These are phyloP conservation scores for Barnettozyma sucrosica DNA, from an alignment of 805 yeast genomes.

Conservation along the genomic window DNA sequence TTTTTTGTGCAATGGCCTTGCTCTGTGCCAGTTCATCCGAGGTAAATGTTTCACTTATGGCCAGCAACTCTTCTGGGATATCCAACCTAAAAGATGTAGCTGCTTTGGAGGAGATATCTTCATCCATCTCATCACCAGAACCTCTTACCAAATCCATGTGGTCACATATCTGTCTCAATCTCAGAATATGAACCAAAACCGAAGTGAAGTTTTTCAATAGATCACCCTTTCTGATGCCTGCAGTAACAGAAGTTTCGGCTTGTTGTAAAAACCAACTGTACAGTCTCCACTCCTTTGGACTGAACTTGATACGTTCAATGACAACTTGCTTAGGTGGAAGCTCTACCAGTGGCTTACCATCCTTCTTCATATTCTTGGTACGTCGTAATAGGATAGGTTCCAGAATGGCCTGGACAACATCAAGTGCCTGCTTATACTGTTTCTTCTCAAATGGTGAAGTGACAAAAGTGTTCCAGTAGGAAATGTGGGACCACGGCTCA, in stretches of 20 bases:
- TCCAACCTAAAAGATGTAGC: slow-evolving; percentile 6
- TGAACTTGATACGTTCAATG: slow-evolving; percentile 62
- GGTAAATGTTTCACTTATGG: slow-evolving; percentile 6
- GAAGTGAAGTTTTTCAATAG: slow-evolving; percentile 68
- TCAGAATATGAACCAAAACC: slow-evolving; percentile 73
- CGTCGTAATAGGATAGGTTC: slow-evolving; percentile 81
- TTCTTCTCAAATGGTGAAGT: slow-evolving; percentile 77
- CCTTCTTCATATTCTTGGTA: slow-evolving; percentile 78
- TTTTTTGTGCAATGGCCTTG: slow-evolving; percentile 25
- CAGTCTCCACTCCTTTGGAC: slow-evolving; percentile 55
- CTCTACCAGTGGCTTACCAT: slow-evolving; percentile 70
- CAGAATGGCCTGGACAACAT: slow-evolving; percentile 76
- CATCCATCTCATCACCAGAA: slow-evolving; percentile 47
- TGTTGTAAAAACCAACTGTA: slow-evolving; percentile 64
- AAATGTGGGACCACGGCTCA: slow-evolving; percentile 86
- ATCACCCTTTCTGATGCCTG: slow-evolving; percentile 58
- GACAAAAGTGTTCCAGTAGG: slow-evolving; percentile 83
- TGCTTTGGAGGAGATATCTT: slow-evolving; percentile 29
- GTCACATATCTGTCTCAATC: slow-evolving; percentile 86
- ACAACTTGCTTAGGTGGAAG: slow-evolving; percentile 72
- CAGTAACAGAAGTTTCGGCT: slow-evolving; percentile 58
- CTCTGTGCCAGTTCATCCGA: slow-evolving; percentile 13
- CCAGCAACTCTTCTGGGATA: slow-evolving; percentile 19
- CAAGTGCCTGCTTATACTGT: slow-evolving; percentile 65
- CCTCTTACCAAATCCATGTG: slow-evolving; percentile 63